Evolutionary conservation across 176 grass and related monocot genomes (phyloP).

Genomic region (barley (Hordeum vulgare)): MorexV3_pseudomolecules_assembly NC_058519.1:65424049-65424548

Average conservation of each 20-base stretch:
- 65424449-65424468: not conserved
- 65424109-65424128: not conserved
- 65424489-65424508: not conserved
- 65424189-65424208: not conserved
- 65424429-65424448: constrained; percentile 18
- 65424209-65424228: not conserved
- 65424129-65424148: not conserved
- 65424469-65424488: not conserved
- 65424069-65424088: not conserved
- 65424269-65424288: constrained; percentile 4
- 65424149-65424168: not conserved
- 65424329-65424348: not conserved
- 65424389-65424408: not conserved
- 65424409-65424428: not conserved
- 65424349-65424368: not conserved
- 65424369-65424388: not conserved
- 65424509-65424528: not conserved
- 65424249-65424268: not conserved
- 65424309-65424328: not conserved
- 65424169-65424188: not conserved
- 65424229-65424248: not conserved
- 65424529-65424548: constrained; percentile 5
- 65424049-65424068: not conserved
- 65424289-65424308: constrained; percentile 2
- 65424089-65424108: not conserved